Evolutionary conservation across 1,139 yeast genomes (phyloP).

Genomic region (Lodderomyces beijingensis): DNA sequence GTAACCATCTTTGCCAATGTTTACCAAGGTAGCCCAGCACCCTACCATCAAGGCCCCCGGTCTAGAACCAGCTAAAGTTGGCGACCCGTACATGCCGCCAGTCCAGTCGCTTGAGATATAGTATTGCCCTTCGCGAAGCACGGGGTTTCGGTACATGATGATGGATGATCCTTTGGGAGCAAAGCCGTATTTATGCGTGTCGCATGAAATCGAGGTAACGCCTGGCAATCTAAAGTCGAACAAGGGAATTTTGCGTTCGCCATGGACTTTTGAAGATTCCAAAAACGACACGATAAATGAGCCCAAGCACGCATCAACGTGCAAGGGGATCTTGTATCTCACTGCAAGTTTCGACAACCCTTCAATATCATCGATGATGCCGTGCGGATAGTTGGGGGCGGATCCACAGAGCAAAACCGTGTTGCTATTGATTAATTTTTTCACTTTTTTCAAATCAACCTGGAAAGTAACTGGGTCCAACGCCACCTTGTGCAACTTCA

Average conservation of each 20-base stretch:
- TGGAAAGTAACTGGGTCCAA: conserved; percentile 63
- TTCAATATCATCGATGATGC: conserved; percentile 85
- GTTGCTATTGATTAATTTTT: conserved; percentile 63
- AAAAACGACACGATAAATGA: conserved; percentile 84
- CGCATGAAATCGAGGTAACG: conserved; percentile 96
- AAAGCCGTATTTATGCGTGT: conserved; percentile 96
- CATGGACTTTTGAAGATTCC: conserved; percentile 58
- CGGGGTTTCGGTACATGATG: conserved; percentile 74
- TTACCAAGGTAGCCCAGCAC: conserved; percentile 90
- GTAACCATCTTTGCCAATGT: conserved; percentile 80
- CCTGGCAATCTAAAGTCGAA: conserved; percentile 90
- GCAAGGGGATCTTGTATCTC: conserved; percentile 68
- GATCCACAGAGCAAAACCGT: conserved; percentile 87
- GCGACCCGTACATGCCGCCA: conserved; percentile 95
- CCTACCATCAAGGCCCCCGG: conserved; percentile 98
- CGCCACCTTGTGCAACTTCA: conserved; percentile 78
- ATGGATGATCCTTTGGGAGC: conserved; percentile 96
- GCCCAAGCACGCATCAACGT: conserved; percentile 94
- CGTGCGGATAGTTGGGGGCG: conserved; percentile 97
- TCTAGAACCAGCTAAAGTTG: conserved; percentile 93
- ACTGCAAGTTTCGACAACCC: conserved; percentile 65
- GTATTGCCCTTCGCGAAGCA: conserved; percentile 76
- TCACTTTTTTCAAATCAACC: conserved; percentile 64
- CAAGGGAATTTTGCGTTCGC: conserved; percentile 40
- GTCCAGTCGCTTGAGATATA: conserved; percentile 82